These are phyloP conservation scores for Trichoderma endophyticum DNA, from an alignment of 2,329 filamentous ascomycete species.

Conservation along the genomic window DNA sequence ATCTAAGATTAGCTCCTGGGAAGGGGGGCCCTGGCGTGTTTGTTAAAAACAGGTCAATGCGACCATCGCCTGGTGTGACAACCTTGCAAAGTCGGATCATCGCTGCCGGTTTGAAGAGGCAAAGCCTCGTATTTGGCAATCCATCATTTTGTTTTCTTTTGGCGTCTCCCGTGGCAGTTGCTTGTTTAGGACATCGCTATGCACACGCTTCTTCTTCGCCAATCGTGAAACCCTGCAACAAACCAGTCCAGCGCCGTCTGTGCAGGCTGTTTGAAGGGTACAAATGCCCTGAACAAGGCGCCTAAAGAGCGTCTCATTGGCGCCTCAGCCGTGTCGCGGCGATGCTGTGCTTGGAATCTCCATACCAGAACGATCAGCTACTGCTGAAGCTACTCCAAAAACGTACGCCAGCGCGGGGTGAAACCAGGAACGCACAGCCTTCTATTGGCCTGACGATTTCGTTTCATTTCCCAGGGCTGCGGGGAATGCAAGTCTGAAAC, in stretches of 20 bases:
- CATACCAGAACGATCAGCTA: constrained; percentile 1
- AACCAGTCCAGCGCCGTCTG: not conserved
- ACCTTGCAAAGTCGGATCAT: not conserved
- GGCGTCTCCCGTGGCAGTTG: not conserved
- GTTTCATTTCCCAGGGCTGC: constrained; percentile 9
- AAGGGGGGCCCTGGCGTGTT: not conserved
- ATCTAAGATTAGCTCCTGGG: not conserved
- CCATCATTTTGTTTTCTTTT: not conserved
- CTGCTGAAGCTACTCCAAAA: constrained; percentile 1
- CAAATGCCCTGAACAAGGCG: not conserved
- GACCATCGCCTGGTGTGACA: not conserved
- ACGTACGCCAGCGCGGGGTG: constrained; percentile 8
- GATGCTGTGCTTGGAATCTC: not conserved
- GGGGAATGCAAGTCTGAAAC: constrained; percentile 15
- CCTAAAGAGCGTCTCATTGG: not conserved
- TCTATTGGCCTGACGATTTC: not conserved
- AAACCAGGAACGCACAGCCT: not conserved
- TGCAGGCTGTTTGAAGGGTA: not conserved
- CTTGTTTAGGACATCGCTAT: not conserved
- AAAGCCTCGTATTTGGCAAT: not conserved
- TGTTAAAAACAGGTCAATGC: not conserved
- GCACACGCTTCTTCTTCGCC: not conserved
- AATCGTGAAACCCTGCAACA: not conserved
- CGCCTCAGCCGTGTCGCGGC: constrained; percentile 5
- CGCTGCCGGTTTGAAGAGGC: not conserved